Conservation (phyloP, 805 yeast genomes). For the Candida coleopterorum region DNA sequence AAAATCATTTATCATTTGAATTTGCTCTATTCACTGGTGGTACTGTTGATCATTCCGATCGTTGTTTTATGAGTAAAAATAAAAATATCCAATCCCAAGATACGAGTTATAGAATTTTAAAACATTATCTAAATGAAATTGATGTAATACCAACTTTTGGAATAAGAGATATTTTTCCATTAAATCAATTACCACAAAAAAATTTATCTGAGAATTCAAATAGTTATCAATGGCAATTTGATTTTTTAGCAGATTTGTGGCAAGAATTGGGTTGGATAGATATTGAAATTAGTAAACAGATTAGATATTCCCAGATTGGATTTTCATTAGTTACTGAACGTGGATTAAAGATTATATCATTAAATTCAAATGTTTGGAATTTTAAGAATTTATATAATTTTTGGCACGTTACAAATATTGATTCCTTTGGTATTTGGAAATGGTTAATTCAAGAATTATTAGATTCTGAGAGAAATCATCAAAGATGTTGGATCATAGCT, state of each 20-base stretch:
- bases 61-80: conserved; percentile 64
- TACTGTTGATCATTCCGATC: conserved; percentile 70
- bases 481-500: conserved; percentile 70
- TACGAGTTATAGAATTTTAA: conserved; percentile 64
- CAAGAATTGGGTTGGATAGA: conserved; percentile 35
- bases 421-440: conserved; percentile 57
- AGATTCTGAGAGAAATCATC: conserved; percentile 52
- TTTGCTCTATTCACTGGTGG: conserved; percentile 72
- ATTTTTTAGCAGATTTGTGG: conserved; percentile 33
- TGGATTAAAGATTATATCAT: conserved; percentile 56
- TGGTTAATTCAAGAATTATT: conserved; percentile 58
- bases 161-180: conserved; percentile 70
- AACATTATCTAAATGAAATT: conserved; percentile 43
- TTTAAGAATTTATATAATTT: conserved; percentile 49
- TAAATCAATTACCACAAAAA: conserved; percentile 60
- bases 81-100: conserved; percentile 65
- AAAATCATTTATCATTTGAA: conserved; percentile 40
- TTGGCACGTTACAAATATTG: conserved; percentile 32
- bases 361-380: conserved; percentile 68
- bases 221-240: conserved; percentile 35
- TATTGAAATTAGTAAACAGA: conserved; percentile 21
- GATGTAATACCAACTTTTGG: conserved; percentile 65
- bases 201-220: conserved; percentile 23
- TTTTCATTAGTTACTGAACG: conserved; percentile 50
- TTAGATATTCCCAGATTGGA: conserved; percentile 54